phyloP scores from a whole-genome alignment of 2,329 filamentous ascomycete species.

The Fusarium newnesense region DNA sequence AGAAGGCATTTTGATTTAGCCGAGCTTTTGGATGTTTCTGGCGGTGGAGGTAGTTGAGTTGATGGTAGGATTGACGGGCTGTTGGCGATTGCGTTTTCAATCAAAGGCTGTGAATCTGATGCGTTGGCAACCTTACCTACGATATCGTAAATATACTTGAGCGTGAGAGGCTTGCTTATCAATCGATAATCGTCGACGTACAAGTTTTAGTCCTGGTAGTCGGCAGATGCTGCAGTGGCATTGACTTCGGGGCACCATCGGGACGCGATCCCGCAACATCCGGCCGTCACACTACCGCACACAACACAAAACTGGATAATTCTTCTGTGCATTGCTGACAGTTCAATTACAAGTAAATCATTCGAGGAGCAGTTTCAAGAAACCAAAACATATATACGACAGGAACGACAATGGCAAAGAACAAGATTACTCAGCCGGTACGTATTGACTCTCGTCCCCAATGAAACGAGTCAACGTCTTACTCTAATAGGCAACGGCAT shows the following conservation, averaged over 20 bases:
- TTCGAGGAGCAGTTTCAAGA: neutral
- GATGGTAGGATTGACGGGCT: accelerated
- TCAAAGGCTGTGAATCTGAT: neutral
- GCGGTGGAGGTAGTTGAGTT: neutral
- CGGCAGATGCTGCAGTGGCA: neutral
- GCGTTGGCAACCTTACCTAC: neutral
- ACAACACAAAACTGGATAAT: neutral
- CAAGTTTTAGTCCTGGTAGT: neutral
- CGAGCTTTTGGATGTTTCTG: neutral
- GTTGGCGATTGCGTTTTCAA: neutral
- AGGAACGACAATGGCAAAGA: neutral
- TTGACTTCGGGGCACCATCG: neutral
- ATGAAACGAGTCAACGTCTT: neutral
- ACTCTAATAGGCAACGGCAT: neutral
- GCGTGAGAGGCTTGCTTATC: neutral
- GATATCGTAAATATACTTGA: neutral
- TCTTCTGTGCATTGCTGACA: neutral
- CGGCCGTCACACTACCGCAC: accelerated
- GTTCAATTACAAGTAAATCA: neutral
- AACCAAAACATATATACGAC: neutral
- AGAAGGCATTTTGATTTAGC: neutral
- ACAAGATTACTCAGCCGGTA: neutral
- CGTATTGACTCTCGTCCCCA: neutral
- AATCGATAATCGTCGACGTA: neutral
- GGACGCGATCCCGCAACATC: neutral